Base-by-base conservation (phyloP, 306 rosid species). In the Pterocarpus santalinus region DNA sequence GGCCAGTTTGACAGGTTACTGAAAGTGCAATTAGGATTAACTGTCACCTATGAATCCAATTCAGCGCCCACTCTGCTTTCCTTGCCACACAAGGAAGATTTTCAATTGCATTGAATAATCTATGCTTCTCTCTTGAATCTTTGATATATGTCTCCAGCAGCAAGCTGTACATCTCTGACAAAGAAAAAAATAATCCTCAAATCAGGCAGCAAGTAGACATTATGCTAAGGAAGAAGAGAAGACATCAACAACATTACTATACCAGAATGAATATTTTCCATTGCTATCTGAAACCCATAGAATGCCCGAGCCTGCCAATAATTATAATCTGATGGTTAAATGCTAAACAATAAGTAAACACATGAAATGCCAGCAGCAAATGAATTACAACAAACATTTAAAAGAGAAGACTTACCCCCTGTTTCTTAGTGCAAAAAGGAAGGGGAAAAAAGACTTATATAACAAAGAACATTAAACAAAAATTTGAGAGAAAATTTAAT, bases 191-290 rank as follows among this genome's bases (percentile, higher is more conserved):
- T 17, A 72, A 82, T 34, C 39, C 56, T 12, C 73, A 22, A 35
- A 63, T 76, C 78, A 88, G 87, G 82, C 33, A 51, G 77, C 62
- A 36, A 35, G 47, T 34, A 76, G 51, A 69, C 12, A 71, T 64
- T 56, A 77, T 60, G 49, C 3, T 46, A 82, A 73, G 78, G 61
- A 71, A 69, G 22, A 62, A 58, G 47, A 73, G 41, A 44, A 70
- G 64, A 38, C 43, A 62, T 43, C 72, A 38, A 76, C 36, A 41
- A 71, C 56, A 38, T 72, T 76, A 72, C 79, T 78, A 66, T 90
- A 94, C 97, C 98, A 47, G 97, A 94, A 83, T 94, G 98, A 80
- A 94, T 86, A 87, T 94, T 94, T 89, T 94, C 98, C 89, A 92
- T 92, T 65, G 97, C 98, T 78, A 94, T 91, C 80, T 94, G 98